Conservation (phyloP, 371 early-diverging fungal genomes). For the Cokeromyces recurvatus region DNA sequence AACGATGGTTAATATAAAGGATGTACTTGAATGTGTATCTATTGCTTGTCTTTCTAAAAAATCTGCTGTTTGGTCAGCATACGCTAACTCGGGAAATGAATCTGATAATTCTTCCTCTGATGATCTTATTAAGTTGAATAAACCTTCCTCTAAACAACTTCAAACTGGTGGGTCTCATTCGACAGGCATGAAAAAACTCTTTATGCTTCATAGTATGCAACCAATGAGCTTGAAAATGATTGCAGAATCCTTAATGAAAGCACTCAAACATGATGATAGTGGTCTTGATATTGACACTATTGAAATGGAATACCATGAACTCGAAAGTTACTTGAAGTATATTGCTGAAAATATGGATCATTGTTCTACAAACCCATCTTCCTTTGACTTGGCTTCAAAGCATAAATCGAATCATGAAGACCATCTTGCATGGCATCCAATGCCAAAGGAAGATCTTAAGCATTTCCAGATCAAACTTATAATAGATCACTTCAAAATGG, state of each 20-base stretch:
- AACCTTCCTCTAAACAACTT: too few species aligned
- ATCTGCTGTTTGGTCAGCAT: background rate
- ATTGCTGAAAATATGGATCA: too few species aligned
- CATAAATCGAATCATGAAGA: too few species aligned
- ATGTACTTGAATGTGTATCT: conserved; percentile 11
- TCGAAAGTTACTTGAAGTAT: too few species aligned
- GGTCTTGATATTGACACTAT: background rate
- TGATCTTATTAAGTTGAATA: background rate
- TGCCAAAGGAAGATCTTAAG: background rate
- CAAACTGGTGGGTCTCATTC: background rate
- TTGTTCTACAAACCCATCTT: too few species aligned
- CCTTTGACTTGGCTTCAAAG: too few species aligned
- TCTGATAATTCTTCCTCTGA: too few species aligned
- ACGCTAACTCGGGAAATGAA: background rate
- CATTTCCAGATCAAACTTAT: conserved; percentile 2
- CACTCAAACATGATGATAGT: conserved; percentile 2
- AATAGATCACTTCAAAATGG: background rate
- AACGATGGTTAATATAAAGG: conserved; percentile 14
- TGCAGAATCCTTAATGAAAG: background rate
- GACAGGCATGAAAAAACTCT: background rate
- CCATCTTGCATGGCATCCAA: background rate
- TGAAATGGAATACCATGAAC: too few species aligned
- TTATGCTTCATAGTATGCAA: background rate
- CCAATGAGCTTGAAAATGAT: conserved; percentile 1
- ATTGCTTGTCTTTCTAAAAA: conserved; percentile 5